These are phyloP conservation scores for Karstenula rhodostoma DNA, from an alignment of 2,329 filamentous ascomycete species.

Conservation along the genomic window DNA sequence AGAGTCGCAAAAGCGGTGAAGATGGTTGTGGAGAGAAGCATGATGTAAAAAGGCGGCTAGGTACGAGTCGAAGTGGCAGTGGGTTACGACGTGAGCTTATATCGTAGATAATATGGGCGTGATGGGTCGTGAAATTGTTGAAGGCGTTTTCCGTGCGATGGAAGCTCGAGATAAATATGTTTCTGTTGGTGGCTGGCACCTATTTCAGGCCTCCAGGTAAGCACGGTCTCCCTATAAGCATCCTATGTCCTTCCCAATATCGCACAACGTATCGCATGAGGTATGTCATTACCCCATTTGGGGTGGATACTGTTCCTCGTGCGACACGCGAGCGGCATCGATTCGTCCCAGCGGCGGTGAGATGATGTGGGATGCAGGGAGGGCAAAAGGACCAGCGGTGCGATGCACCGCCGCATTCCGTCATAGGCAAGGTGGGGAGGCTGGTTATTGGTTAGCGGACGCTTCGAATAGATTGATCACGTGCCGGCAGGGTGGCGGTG, in stretches of 20 bases:
- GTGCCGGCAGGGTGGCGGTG: background rate
- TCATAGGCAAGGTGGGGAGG: constrained; percentile 2
- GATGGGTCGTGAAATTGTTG: background rate
- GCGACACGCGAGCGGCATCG: constrained; percentile 6
- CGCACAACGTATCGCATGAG: constrained; percentile 1
- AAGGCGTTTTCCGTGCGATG: background rate
- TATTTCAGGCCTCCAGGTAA: constrained; percentile 5
- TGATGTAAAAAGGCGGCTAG: background rate
- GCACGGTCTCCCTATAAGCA: constrained; percentile 1
- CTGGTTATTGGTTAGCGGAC: background rate
- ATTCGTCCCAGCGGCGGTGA: constrained; percentile 9
- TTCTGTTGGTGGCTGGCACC: constrained; percentile 6
- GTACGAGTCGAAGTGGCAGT: background rate
- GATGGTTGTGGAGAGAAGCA: constrained; percentile 13
- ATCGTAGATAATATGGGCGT: background rate
- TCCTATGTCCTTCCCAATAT: constrained; percentile 1
- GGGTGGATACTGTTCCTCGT: background rate
- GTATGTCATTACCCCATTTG: constrained; percentile 4
- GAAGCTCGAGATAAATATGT: background rate
- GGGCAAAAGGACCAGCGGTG: background rate
- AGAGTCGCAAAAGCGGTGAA: constrained; percentile 11
- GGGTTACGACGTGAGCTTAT: background rate
- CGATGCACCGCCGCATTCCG: constrained; percentile 8
- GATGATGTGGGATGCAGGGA: constrained; percentile 12
- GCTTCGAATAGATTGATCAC: constrained; percentile 1